phyloP scores from a whole-genome alignment of 2,329 filamentous ascomycete species.

The Fusarium sp. region DNA sequence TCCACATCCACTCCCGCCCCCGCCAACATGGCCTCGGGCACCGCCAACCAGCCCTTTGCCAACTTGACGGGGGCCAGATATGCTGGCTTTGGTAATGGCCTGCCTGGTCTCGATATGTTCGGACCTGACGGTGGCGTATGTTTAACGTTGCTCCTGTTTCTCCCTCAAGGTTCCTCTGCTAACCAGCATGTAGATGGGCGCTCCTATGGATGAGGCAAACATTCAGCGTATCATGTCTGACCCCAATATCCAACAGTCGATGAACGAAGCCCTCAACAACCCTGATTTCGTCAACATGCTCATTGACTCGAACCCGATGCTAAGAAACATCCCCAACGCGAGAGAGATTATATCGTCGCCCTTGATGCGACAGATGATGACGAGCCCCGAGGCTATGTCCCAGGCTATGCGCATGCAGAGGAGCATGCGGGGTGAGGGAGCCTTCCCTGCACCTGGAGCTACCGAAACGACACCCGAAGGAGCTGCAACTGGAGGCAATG shows the following conservation, averaged over 20 bases:
- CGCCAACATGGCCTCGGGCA: slow-evolving; percentile 81
- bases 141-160: slow-evolving; percentile 40
- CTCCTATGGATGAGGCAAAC: slow-evolving; percentile 79
- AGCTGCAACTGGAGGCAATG: slow-evolving; percentile 45
- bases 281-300: slow-evolving; percentile 94
- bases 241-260: slow-evolving; percentile 81
- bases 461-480: slow-evolving; percentile 81
- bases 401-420: slow-evolving; percentile 84
- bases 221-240: slow-evolving; percentile 87
- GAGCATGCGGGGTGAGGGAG: slow-evolving; percentile 65
- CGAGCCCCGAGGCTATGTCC: slow-evolving; percentile 83
- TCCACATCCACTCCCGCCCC: slow-evolving; percentile 58
- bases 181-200: slow-evolving; percentile 74
- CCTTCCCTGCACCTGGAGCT: slow-evolving; percentile 89
- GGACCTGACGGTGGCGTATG: slow-evolving; percentile 93
- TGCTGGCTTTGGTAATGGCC: slow-evolving; percentile 81
- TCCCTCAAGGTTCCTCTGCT: slow-evolving; percentile 5
- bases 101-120: slow-evolving; percentile 88
- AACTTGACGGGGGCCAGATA: slow-evolving; percentile 92
- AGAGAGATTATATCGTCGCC: slow-evolving; percentile 88
- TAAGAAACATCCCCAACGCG: slow-evolving; percentile 75
- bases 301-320: slow-evolving; percentile 87
- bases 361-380: slow-evolving; percentile 90
- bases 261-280: slow-evolving; percentile 96
- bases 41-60: slow-evolving; percentile 87